Conservation (phyloP, 1,139 yeast species). For the Scheffersomyces stambukii region DNA sequence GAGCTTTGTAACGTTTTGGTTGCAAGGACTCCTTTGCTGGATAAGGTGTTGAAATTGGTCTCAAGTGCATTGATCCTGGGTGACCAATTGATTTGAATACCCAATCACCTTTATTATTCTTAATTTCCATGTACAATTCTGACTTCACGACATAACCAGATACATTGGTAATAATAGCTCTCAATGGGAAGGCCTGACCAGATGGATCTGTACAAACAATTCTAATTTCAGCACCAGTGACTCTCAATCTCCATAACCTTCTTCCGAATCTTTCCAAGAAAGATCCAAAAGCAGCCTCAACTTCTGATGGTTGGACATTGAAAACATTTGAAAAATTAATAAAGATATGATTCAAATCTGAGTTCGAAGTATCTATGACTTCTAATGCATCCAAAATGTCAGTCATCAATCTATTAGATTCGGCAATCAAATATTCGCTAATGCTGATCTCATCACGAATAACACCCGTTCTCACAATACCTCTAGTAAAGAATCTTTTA, state of each 20-base stretch:
- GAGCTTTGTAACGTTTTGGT: slow-evolving; percentile 98
- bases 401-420: slow-evolving; percentile 92
- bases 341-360: slow-evolving; percentile 94
- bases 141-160: slow-evolving; percentile 96
- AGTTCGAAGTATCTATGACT: slow-evolving; percentile 88
- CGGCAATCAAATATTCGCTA: slow-evolving; percentile 90
- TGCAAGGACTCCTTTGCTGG: slow-evolving; percentile 97
- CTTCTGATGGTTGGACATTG: slow-evolving; percentile 91
- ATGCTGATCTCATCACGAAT: slow-evolving; percentile 90
- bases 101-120: slow-evolving; percentile 92
- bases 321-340: slow-evolving; percentile 94
- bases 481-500: slow-evolving; percentile 93
- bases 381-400: slow-evolving; percentile 94
- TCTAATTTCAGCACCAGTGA: slow-evolving; percentile 95
- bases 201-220: slow-evolving; percentile 89
- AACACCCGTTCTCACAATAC: slow-evolving; percentile 94
- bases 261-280: slow-evolving; percentile 97
- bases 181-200: slow-evolving; percentile 88
- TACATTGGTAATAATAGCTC: slow-evolving; percentile 94
- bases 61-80: slow-evolving; percentile 95
- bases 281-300: slow-evolving; percentile 95
- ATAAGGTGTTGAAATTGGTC: slow-evolving; percentile 93
- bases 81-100: slow-evolving; percentile 90
- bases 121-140: slow-evolving; percentile 90
- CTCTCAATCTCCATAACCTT: slow-evolving; percentile 93